These are phyloP conservation scores for Pyrenophora tritici-repentis DNA, from an alignment of 2,329 filamentous ascomycete species.

Conservation along the genomic window DNA sequence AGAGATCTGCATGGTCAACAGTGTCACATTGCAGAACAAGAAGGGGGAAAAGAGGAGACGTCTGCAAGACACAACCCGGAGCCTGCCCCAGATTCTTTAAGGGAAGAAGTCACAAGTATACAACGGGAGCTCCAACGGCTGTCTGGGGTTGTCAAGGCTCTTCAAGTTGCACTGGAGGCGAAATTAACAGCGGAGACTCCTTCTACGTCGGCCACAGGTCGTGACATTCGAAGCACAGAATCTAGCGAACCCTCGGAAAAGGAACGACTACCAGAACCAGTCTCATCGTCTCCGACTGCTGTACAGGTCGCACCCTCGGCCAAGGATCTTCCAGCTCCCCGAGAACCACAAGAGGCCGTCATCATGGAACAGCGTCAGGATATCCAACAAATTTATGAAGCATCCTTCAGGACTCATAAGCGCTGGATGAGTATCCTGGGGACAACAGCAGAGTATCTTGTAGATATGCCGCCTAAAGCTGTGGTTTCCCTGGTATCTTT, in stretches of 20 bases:
- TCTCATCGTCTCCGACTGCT: no score
- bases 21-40: not conserved
- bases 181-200: not conserved
- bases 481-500: not conserved
- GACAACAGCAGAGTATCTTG: not conserved
- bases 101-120: constrained; percentile 1
- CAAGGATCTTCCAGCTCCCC: no score
- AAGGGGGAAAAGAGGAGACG: not conserved
- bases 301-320: no score
- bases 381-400: no score
- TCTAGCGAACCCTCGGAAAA: not conserved
- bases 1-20: no score
- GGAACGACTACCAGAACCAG: no score
- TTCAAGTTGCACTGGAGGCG: constrained; percentile 14
- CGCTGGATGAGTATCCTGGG: not conserved
- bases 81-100: not conserved
- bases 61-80: not conserved
- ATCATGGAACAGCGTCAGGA: no score
- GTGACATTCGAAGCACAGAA: not conserved
- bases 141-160: constrained; percentile 18
- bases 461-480: not conserved
- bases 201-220: not conserved
- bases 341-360: no score
- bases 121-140: constrained; percentile 21
- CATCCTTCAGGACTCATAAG: not conserved